Conservation (phyloP, 2,329 filamentous ascomycete species). For the Nemania diffusa region DNA sequence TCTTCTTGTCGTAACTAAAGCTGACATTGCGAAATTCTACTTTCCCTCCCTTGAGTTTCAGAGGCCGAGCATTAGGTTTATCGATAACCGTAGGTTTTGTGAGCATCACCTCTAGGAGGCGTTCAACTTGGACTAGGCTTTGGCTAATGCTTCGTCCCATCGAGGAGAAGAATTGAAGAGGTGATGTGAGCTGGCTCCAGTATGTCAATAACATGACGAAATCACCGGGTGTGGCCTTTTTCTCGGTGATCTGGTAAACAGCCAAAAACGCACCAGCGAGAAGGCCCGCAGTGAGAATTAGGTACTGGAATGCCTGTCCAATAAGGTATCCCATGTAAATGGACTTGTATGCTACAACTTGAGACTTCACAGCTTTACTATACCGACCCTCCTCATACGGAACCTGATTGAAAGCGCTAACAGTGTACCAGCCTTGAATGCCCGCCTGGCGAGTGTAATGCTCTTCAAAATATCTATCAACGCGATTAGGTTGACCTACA, state of each 20-base stretch:
- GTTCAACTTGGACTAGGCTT: constrained; percentile 67
- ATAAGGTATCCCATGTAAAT: constrained; percentile 59
- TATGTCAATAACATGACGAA: constrained; percentile 79
- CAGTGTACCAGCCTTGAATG: constrained; percentile 68
- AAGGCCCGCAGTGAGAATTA: constrained; percentile 76
- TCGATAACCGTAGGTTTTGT: constrained; percentile 66
- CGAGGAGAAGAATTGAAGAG: constrained; percentile 74
- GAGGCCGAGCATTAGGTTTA: constrained; percentile 59
- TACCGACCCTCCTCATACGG: constrained; percentile 66
- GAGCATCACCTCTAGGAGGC: constrained; percentile 67
- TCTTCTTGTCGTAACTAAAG: constrained; percentile 70
- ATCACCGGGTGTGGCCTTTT: constrained; percentile 69
- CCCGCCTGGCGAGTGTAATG: constrained; percentile 66
- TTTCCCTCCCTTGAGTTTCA: constrained; percentile 63
- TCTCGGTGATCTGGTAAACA: constrained; percentile 73
- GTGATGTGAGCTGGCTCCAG: constrained; percentile 77
- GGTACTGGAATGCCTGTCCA: constrained; percentile 66
- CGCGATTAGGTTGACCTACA: neutral
- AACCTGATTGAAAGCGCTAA: constrained; percentile 69
- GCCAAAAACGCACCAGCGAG: constrained; percentile 70
- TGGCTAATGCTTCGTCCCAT: constrained; percentile 66
- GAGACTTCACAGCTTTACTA: constrained; percentile 59
- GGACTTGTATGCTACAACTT: constrained; percentile 52
- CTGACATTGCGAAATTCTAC: constrained; percentile 65
- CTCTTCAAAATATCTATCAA: constrained; percentile 60